Percentiles rank a stretch among this genome's conserved stretches.
phyloP scores from a whole-genome alignment of 2,329 filamentous ascomycete genomes.

The Lasiodiplodia gonubiensis region DNA sequence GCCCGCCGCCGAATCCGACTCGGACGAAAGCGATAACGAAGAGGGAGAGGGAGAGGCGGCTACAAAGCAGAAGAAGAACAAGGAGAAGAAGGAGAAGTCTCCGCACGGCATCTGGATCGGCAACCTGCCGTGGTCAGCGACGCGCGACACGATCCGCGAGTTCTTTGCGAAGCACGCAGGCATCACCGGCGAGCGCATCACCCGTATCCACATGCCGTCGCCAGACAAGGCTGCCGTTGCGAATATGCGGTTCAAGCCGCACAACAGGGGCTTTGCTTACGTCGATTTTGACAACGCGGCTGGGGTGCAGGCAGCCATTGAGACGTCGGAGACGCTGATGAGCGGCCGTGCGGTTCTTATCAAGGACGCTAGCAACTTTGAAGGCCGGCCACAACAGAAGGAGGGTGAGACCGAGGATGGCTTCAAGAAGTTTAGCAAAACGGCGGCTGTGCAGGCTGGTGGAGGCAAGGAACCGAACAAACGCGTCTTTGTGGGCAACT shows the following conservation, averaged over 20 bases:
- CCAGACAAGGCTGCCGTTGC: slow-evolving; percentile 46
- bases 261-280: slow-evolving; percentile 96
- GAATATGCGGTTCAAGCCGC: slow-evolving; percentile 56
- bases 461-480: slow-evolving; percentile 70
- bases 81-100: slow-evolving; percentile 62
- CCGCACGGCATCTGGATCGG: slow-evolving; percentile 93
- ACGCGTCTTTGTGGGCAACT: slow-evolving; percentile 77
- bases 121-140: slow-evolving; percentile 85
- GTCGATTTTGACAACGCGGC: slow-evolving; percentile 80
- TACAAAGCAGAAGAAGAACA: slow-evolving; percentile 25
- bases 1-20: slow-evolving; percentile 24
- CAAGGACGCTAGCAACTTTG: slow-evolving; percentile 88
- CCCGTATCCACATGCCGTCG: slow-evolving; percentile 79
- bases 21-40: slow-evolving; percentile 45
- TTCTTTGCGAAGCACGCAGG: slow-evolving; percentile 76
- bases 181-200: slow-evolving; percentile 71
- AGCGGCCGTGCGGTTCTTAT: slow-evolving; percentile 82
- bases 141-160: slow-evolving; percentile 72
- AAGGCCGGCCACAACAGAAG: slow-evolving; percentile 80
- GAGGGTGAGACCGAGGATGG: slow-evolving; percentile 48
- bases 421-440: slow-evolving; percentile 18
- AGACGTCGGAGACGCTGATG: slow-evolving; percentile 82
- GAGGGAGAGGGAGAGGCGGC: slow-evolving; percentile 35
- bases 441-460: slow-evolving; percentile 30
- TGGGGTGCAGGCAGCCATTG: slow-evolving; percentile 77